Evolutionary conservation across 2,329 filamentous ascomycete species (phyloP), one percentile per base, ranked within the genome.

Genomic region (Botryotinia narcissicola): DNA sequence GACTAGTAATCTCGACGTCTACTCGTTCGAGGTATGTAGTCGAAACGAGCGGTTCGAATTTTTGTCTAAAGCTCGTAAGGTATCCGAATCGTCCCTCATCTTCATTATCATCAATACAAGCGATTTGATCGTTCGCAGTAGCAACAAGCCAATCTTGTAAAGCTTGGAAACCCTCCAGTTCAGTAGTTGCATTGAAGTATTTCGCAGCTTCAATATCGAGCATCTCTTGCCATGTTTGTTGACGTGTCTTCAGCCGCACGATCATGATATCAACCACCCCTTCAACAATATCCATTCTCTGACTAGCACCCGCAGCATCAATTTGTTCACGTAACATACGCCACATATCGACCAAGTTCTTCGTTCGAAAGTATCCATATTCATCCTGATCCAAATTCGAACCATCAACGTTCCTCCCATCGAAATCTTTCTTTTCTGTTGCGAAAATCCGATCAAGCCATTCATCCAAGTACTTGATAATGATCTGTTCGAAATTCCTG

Each of bases 221-320:
- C 84, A 98, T 91, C 74, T 89, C 88, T 82, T 97, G 93, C 93
- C 95, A 97, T 75, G 91, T 88, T 78, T 91, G 89, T 84, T 98
- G 96, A 64, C 96, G 91, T 62, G 87, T 85, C 77, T 94, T 93
- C 60, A 99, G 87, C 22, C 95, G 91, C 68, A 93, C 87, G 84
- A 98, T 95, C 93, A 98, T 98, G 81, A 95, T 92, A 82, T 98
- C 96, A 69, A 98, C 91, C 54, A 98, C 95, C 76, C 96, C 96
- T 83, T 98, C 95, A 14, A 95, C 91, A 0, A 99, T 94, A 80
- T 98, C 96, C 72, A 91, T 88, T 70, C 96, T 92, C 80, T 95
- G 89, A 62, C 94, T 97, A 79, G 93, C 92, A 59, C 90, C 91
- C 7, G 95, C 95, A 0, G 94, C 93, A 76, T 92, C 89, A 48